phyloP scores from a whole-genome alignment of 176 grass and related monocot genomes.

The Hordeum vulgare region MorexV3_pseudomolecules_assembly NC_058519.1:637307925-637308424 shows the following conservation, averaged over 20 bases:
- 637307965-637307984: conserved; percentile 50
- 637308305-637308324: conserved; percentile 37
- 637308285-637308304: conserved; percentile 82
- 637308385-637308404: conserved; percentile 43
- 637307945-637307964: conserved; percentile 54
- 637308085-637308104: conserved; percentile 64
- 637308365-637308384: conserved; percentile 55
- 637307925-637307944: conserved; percentile 90
- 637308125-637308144: conserved; percentile 84
- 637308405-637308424: conserved; percentile 67
- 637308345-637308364: conserved; percentile 66
- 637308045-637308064: conserved; percentile 71
- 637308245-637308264: conserved; percentile 59
- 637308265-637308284: conserved; percentile 61
- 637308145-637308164: conserved; percentile 36
- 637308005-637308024: conserved; percentile 67
- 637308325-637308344: conserved; percentile 40
- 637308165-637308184: conserved; percentile 58
- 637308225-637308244: conserved; percentile 49
- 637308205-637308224: conserved; percentile 51
- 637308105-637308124: conserved; percentile 78
- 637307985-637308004: conserved; percentile 52
- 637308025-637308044: conserved; percentile 68
- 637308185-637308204: conserved; percentile 40
- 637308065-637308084: conserved; percentile 42